Base-by-base conservation (phyloP, 805 yeast genomes). In the Kuraishia capsulata region DNA sequence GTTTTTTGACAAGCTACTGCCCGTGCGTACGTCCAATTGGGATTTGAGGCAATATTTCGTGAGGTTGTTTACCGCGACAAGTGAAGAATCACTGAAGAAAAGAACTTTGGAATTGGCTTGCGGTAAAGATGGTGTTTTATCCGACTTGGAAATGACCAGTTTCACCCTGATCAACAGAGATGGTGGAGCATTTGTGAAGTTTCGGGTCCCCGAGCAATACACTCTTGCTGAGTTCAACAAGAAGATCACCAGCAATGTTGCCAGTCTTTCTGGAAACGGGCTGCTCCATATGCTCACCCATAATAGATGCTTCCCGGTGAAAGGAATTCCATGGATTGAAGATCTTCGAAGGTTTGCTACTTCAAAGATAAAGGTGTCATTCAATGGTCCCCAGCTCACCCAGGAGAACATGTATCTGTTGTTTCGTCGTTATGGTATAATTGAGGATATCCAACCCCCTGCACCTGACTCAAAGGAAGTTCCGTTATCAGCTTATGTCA, bases 301-400 rank as follows among this genome's bases (percentile, higher is more conserved):
- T 40, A 82, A 81, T 2, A 62, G 64, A 42, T 81, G 71, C 38
- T 80, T 69, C 51, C 78, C 83, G 1, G 97, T 92, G 1, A 80
- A 82, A 48, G 99, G 99, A 44, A 66, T 73, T 2, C 98, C 99
- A 0, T 90, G 97, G 96, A 82, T 92, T 43, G 97, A 90, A 61
- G 98, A 92, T 54, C 65, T 92, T 55, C 73, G 85, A 48, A 63
- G 96, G 44, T 73, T 70, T 45, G 95, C 95, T 6, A 76, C 81
- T 39, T 60, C 69, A 6, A 65, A 67, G 11, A 59, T 92, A 19
- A 71, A 73, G 39, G 77, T 90, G 4, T 67, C 69, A 20, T 89
- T 81, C 53, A 87, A 81, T 46, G 97, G 96, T 1, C 76, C 78
- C 0, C 68, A 78, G 4, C 60, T 90, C 42, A 71, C 82, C 0